Evolutionary conservation across 768 basidiomycete genomes (phyloP).

Genomic region (Trametes cubensis): DNA sequence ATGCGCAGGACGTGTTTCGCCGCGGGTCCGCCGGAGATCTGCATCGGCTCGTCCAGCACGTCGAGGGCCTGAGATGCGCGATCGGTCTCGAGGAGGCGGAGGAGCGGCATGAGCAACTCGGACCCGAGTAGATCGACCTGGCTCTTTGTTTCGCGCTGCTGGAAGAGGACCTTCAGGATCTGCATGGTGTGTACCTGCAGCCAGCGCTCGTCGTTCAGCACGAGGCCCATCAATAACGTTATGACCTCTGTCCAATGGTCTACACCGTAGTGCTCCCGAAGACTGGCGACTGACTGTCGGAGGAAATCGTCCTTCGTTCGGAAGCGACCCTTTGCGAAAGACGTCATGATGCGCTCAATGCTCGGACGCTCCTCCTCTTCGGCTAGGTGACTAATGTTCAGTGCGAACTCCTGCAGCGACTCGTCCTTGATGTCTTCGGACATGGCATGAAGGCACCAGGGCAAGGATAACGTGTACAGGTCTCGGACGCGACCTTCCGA

Average conservation of each 20-base stretch:
- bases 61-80: slow-evolving; percentile 85
- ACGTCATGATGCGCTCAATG: slow-evolving; percentile 86
- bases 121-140: slow-evolving; percentile 76
- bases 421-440: slow-evolving; percentile 59
- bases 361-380: slow-evolving; percentile 71
- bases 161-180: slow-evolving; percentile 85
- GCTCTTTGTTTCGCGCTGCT: slow-evolving; percentile 77
- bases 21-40: slow-evolving; percentile 72
- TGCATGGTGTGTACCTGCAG: slow-evolving; percentile 82
- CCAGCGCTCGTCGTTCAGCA: slow-evolving; percentile 83
- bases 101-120: slow-evolving; percentile 87
- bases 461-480: slow-evolving; percentile 78
- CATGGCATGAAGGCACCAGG: slow-evolving; percentile 88
- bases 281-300: slow-evolving; percentile 80
- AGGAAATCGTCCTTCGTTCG: slow-evolving; percentile 93
- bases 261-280: slow-evolving; percentile 82
- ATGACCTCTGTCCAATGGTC: slow-evolving; percentile 81
- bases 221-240: slow-evolving; percentile 82
- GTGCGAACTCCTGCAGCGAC: slow-evolving; percentile 67
- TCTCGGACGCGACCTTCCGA: slow-evolving; percentile 76
- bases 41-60: slow-evolving; percentile 90
- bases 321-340: slow-evolving; percentile 86
- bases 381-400: slow-evolving; percentile 73
- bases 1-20: slow-evolving; percentile 89
- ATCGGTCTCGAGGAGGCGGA: slow-evolving; percentile 87